Percentiles rank a stretch among this genome's conserved stretches.
These are phyloP conservation scores for Cladosporium sp. DNA, from an alignment of 2,329 filamentous ascomycete genomes.

Conservation along the genomic window DNA sequence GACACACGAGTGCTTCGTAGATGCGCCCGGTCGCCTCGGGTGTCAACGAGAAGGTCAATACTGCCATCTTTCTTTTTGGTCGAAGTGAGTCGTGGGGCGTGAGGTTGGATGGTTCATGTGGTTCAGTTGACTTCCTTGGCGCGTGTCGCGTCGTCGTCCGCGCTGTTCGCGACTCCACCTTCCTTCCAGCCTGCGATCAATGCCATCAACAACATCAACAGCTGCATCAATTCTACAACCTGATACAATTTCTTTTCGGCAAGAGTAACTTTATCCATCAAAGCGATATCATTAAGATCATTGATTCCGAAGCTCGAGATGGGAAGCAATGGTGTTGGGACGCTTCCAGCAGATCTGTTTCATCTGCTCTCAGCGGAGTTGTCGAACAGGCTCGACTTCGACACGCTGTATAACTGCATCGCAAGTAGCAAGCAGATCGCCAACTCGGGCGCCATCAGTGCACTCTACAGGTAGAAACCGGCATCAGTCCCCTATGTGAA, in stretches of 20 bases:
- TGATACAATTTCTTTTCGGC: not conserved
- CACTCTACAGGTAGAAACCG: constrained; percentile 59
- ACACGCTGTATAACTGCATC: constrained; percentile 61
- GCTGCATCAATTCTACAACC: not conserved
- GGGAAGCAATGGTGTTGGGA: constrained; percentile 16
- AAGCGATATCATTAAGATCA: not conserved
- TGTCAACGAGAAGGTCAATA: constrained; percentile 69
- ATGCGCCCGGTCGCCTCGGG: constrained; percentile 70
- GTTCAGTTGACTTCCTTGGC: constrained; percentile 15
- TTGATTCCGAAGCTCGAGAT: constrained; percentile 2
- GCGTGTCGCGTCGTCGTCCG: constrained; percentile 3
- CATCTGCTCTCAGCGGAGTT: constrained; percentile 63
- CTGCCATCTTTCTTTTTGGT: constrained; percentile 27
- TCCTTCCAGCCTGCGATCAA: constrained; percentile 10
- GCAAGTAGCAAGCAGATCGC: constrained; percentile 58
- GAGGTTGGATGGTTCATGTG: not conserved
- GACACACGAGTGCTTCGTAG: constrained; percentile 71
- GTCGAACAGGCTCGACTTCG: constrained; percentile 56
- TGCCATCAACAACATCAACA: constrained; percentile 15
- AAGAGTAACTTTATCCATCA: not conserved
- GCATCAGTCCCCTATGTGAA: not conserved
- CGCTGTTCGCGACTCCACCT: constrained; percentile 8
- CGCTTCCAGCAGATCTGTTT: constrained; percentile 60
- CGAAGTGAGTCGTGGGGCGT: not conserved
- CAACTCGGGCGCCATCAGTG: constrained; percentile 56